Percentiles rank a stretch among this genome's conserved stretches.
These are phyloP conservation scores for Adansonia rubrostipa DNA, from an alignment of 441 rosid genomes.

Conservation along the genomic window DNA sequence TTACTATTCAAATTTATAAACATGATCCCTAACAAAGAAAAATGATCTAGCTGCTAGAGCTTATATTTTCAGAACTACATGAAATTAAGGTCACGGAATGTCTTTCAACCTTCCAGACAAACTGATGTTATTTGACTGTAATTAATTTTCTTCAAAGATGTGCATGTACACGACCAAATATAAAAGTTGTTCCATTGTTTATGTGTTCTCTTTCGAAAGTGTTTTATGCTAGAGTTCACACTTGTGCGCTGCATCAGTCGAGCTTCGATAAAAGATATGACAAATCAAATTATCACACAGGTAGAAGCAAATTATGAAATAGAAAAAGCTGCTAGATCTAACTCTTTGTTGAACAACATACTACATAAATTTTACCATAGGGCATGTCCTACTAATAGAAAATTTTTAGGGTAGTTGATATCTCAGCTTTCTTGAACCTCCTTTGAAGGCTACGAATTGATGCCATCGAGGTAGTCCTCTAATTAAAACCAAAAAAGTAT, in stretches of 20 bases:
- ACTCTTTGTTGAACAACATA: background rate
- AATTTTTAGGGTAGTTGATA: slow-evolving; percentile 10
- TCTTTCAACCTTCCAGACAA: too few relatives aligned
- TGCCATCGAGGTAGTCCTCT: background rate
- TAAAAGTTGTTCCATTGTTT: background rate
- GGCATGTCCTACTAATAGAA: background rate
- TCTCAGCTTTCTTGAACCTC: background rate
- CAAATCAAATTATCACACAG: slow-evolving; percentile 12
- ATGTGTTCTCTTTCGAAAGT: background rate
- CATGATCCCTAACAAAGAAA: too few relatives aligned
- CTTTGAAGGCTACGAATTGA: background rate
- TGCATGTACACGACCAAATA: background rate
- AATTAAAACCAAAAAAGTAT: background rate
- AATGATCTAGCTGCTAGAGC: too few relatives aligned
- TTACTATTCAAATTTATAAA: too few relatives aligned
- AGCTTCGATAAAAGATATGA: slow-evolving; percentile 1
- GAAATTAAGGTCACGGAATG: too few relatives aligned
- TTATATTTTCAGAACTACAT: too few relatives aligned
- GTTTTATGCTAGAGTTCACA: background rate
- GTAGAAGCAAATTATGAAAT: background rate
- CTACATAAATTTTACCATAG: background rate
- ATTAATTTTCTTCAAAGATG: background rate
- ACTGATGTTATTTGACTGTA: background rate
- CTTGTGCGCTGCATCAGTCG: background rate
- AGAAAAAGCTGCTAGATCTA: background rate